These are phyloP conservation scores for Claviceps quebecensis DNA, from an alignment of 2,329 filamentous ascomycete species.

Conservation along the genomic window DNA sequence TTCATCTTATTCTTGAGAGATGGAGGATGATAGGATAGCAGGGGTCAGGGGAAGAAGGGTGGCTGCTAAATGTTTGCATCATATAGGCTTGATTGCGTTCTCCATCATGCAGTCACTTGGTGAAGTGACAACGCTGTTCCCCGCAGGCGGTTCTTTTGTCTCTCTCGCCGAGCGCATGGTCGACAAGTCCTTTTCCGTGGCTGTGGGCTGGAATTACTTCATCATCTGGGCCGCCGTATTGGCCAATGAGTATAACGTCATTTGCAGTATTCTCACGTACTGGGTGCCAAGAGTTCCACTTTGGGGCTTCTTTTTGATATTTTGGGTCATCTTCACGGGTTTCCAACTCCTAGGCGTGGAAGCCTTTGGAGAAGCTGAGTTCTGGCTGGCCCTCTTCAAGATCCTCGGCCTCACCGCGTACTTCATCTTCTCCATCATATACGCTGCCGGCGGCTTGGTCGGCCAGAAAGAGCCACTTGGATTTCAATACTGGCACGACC, in stretches of 20 bases:
- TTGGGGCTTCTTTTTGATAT: slow-evolving; percentile 59
- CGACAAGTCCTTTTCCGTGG: slow-evolving; percentile 54
- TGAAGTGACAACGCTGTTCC: slow-evolving; percentile 60
- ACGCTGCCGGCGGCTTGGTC: slow-evolving; percentile 51
- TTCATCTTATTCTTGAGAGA: background rate
- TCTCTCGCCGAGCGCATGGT: slow-evolving; percentile 56
- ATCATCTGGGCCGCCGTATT: slow-evolving; percentile 53
- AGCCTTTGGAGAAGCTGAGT: slow-evolving; percentile 66
- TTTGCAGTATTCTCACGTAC: slow-evolving; percentile 50
- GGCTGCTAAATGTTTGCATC: background rate
- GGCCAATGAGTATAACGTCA: slow-evolving; percentile 58
- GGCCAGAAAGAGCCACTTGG: slow-evolving; percentile 46
- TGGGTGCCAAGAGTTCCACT: slow-evolving; percentile 48
- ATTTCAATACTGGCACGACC: slow-evolving; percentile 58
- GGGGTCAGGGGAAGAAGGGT: too few relatives aligned
- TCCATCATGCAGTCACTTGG: slow-evolving; percentile 61
- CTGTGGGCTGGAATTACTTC: slow-evolving; percentile 60
- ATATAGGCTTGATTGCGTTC: slow-evolving; percentile 44
- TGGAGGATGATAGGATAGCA: too few relatives aligned
- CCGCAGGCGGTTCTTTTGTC: slow-evolving; percentile 58
- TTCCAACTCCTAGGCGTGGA: slow-evolving; percentile 61
- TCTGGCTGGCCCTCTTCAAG: slow-evolving; percentile 65
- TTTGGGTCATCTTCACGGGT: slow-evolving; percentile 55
- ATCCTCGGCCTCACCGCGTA: slow-evolving; percentile 55
- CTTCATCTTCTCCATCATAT: slow-evolving; percentile 60